Base-by-base conservation (phyloP, 2,329 filamentous ascomycete species). In the Ascochyta koolunga region DNA sequence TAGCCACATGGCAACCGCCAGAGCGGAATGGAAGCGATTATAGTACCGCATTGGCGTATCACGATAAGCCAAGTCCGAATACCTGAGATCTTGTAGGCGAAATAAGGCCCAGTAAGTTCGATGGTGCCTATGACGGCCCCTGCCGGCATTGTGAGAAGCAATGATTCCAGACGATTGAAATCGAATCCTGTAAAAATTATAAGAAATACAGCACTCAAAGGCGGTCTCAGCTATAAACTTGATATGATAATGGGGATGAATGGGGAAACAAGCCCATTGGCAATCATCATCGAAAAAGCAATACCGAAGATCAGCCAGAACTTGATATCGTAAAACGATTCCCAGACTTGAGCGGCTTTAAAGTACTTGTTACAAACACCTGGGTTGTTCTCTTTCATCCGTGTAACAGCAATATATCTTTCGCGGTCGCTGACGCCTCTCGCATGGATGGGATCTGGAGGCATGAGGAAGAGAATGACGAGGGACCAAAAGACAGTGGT, bases 321-420 rank as follows among this genome's bases (percentile, higher is more conserved):
- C 69, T 83, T 78, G 3, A 82, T 80, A 57, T 86, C 84, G 11
- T 74, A 49, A 3, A 86, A 65, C 0, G 82, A 80, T 60, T 86
- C 83, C 16, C 81, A 76, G 1, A 88, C 78, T 56, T 93, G 90
- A 11, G 81, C 79, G 74, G 81, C 77, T 57, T 88, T 88, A 72
- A 89, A 89, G 57, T 88, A 81, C 50, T 84, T 85, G 55, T 85
- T 88, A 2, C 86, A 86, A 7, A 89, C 86, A 0, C 89, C 89
- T 45, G 89, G 89, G 71, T 91, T 87, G 65, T 93, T 93, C 33
- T 84, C 80, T 0, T 89, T 82, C 13, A 93, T 83, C 0, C 90
- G 82, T 53, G 90, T 89, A 16, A 91, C 78, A 0, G 87, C 87
- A 27, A 69, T 71, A 27, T 76, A 62, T 35, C 77, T 73, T 50